Conservation (phyloP, 2,329 filamentous ascomycete genomes). For the Neonectria ditissima region DNA sequence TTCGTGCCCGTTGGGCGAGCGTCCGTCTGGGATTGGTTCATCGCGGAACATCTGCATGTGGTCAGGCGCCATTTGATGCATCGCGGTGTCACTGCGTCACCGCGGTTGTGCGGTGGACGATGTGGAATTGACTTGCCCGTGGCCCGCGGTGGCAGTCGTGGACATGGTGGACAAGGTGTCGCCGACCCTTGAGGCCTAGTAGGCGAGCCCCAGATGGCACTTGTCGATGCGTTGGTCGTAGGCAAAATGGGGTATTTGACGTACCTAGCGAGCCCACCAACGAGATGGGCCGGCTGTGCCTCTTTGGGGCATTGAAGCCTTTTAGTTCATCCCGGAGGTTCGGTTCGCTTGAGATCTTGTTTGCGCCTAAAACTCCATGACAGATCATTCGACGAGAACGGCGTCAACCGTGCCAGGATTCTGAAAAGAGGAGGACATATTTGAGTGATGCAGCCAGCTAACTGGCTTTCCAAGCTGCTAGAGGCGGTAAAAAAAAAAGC, state of each 20-base stretch:
- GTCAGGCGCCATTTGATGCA: slow-evolving; percentile 41
- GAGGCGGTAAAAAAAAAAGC: slow-evolving; percentile 4
- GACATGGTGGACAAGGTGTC: slow-evolving; percentile 19
- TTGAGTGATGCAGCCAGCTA: slow-evolving; percentile 30
- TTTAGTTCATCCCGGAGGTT: slow-evolving; percentile 55
- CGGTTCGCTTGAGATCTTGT: slow-evolving; percentile 56
- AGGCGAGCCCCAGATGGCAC: slow-evolving; percentile 18
- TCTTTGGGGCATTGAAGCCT: slow-evolving; percentile 46
- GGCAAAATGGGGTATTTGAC: slow-evolving; percentile 36
- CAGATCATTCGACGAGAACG: slow-evolving; percentile 43
- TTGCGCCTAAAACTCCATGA: slow-evolving; percentile 46
- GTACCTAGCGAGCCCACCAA: slow-evolving; percentile 43
- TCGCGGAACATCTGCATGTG: slow-evolving; percentile 36
- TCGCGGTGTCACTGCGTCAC: slow-evolving; percentile 23
- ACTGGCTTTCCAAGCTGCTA: slow-evolving; percentile 13
- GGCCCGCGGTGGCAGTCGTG: slow-evolving; percentile 7
- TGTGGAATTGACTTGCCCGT: slow-evolving; percentile 12
- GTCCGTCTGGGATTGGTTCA: slow-evolving; percentile 32
- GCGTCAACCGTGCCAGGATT: slow-evolving; percentile 40
- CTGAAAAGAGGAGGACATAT: slow-evolving; percentile 31
- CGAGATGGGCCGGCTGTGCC: slow-evolving; percentile 49
- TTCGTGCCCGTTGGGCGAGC: slow-evolving; percentile 38
- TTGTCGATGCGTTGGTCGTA: slow-evolving; percentile 28
- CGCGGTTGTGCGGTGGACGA: slow-evolving; percentile 28
- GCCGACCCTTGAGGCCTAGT: slow-evolving; percentile 7